Conservation (phyloP, 192 early-diverging fungal species). For the Rhizophagus clarus region DNA sequence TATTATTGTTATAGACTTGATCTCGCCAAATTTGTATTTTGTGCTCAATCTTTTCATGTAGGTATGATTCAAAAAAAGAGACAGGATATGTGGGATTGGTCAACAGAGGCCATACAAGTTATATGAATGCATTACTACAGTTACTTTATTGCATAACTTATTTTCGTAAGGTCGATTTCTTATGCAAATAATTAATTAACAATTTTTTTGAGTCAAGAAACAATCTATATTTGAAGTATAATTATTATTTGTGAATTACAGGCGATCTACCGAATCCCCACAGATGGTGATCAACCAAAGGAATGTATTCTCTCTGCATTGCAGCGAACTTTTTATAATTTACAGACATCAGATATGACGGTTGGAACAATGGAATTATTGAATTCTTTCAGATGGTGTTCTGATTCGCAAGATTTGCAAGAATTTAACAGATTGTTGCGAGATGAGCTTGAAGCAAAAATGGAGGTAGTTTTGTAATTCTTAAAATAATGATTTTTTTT, state of each 20-base stretch:
- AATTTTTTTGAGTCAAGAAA: not conserved
- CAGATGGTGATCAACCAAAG: conserved; percentile 80
- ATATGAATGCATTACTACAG: conserved; percentile 99
- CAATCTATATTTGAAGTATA: not conserved
- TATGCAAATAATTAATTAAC: not conserved
- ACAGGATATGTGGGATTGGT: conserved; percentile 94
- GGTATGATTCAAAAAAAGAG: conserved; percentile 87
- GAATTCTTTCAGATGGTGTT: conserved; percentile 98
- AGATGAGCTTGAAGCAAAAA: conserved; percentile 95
- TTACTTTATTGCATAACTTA: conserved; percentile 93
- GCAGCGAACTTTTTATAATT: conserved; percentile 92
- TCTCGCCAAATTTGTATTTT: conserved; percentile 23
- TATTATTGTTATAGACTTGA: no score
- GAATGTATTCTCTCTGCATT: conserved; percentile 88
- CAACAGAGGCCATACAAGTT: conserved; percentile 98
- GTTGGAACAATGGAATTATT: conserved; percentile 96
- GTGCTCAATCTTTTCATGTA: conserved; percentile 35
- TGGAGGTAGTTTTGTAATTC: conserved; percentile 81
- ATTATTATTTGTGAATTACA: not conserved
- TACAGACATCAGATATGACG: conserved; percentile 69
- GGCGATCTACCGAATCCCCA: conserved; percentile 91
- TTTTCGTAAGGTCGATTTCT: conserved; percentile 69
- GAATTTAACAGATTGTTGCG: conserved; percentile 97
- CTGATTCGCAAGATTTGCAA: conserved; percentile 98
- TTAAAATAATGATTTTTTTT: not conserved